These are phyloP conservation scores for Colletotrichum sp. DNA, from an alignment of 2,329 filamentous ascomycete species.

Conservation along the genomic window DNA sequence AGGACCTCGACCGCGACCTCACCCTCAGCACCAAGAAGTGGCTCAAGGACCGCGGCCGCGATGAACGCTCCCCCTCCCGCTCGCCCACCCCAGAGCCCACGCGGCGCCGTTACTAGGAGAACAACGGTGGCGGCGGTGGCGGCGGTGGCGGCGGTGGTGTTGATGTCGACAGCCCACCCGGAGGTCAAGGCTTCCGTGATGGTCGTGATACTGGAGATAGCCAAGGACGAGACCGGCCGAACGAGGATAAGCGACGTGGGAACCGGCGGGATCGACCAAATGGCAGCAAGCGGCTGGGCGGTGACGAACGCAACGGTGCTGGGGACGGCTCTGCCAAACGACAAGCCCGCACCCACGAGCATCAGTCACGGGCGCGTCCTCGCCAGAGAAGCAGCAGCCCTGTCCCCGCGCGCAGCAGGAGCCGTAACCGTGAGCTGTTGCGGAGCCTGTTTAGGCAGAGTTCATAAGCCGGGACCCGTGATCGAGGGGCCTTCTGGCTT, in stretches of 20 bases:
- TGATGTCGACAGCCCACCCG: neutral
- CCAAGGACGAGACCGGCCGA: neutral
- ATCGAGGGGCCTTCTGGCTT: no score
- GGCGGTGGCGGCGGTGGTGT: neutral
- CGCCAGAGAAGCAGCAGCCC: neutral
- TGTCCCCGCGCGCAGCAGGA: neutral
- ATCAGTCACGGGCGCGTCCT: neutral
- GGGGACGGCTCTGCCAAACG: neutral
- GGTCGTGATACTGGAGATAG: neutral
- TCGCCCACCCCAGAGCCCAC: conserved; percentile 88
- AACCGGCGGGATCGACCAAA: neutral
- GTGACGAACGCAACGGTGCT: neutral
- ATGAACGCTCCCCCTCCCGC: conserved; percentile 80
- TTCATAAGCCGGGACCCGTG: neutral
- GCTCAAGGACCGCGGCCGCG: conserved; percentile 83
- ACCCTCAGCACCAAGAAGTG: conserved; percentile 94
- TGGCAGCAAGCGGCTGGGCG: neutral
- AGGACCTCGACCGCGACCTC: conserved; percentile 88
- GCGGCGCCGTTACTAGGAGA: conserved; percentile 68
- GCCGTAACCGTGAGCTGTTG: neutral
- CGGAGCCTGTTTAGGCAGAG: neutral
- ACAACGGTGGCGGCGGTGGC: neutral
- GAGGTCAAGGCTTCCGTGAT: neutral
- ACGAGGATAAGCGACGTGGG: neutral
- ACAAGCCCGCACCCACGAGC: neutral